phyloP scores from a whole-genome alignment of 2,329 filamentous ascomycete genomes.

The Monosporascus sp. region DNA sequence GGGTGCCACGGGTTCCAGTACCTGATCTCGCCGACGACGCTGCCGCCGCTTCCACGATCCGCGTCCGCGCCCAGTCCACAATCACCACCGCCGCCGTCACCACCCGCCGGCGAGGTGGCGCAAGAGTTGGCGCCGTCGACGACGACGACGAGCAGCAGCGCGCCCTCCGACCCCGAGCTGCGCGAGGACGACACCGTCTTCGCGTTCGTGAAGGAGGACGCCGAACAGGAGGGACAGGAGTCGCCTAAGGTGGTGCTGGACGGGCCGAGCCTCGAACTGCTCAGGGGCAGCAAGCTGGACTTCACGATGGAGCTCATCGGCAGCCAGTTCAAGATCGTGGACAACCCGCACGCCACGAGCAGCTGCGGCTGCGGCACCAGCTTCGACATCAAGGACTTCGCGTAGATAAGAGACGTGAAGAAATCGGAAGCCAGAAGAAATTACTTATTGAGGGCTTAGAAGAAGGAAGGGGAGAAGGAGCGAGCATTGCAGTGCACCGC shows the following conservation, averaged over 20 bases:
- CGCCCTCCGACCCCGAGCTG: constrained; percentile 13
- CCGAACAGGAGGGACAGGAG: constrained; percentile 25
- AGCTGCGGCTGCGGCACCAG: constrained; percentile 97
- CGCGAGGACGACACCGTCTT: constrained; percentile 85
- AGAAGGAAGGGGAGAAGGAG: too few species aligned
- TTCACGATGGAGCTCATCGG: constrained; percentile 85
- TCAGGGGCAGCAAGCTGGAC: constrained; percentile 93
- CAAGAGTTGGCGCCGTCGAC: constrained; percentile 18
- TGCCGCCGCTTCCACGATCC: constrained; percentile 36
- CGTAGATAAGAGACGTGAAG: too few species aligned
- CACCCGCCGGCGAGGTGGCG: constrained; percentile 5
- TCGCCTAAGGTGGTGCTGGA: constrained; percentile 84
- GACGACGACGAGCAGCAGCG: constrained; percentile 20
- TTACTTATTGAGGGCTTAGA: background rate
- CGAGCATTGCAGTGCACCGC: too few species aligned
- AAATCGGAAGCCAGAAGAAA: constrained; percentile 40
- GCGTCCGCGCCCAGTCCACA: constrained; percentile 5
- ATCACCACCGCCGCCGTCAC: background rate
- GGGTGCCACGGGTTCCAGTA: constrained; percentile 99
- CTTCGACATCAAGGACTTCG: constrained; percentile 70
- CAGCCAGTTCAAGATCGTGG: constrained; percentile 92
- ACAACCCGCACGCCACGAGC: constrained; percentile 86
- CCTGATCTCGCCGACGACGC: constrained; percentile 75
- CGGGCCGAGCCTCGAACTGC: constrained; percentile 74
- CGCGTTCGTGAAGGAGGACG: constrained; percentile 55